Evolutionary conservation across 345 rosid species (phyloP).

Genomic region (Heritiera littoralis): DNA sequence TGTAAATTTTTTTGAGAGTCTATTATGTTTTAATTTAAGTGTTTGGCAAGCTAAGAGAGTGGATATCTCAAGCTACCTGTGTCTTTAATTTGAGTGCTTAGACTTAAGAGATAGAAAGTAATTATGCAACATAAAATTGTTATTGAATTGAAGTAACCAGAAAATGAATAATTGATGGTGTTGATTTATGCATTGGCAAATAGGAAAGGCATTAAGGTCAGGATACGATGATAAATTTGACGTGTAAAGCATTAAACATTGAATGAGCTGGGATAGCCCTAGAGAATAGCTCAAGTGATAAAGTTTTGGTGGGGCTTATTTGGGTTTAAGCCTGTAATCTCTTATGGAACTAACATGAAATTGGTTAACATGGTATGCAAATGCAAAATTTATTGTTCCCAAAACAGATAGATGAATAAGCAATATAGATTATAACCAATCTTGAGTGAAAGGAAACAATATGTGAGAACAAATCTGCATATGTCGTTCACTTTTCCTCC

Average conservation of each 20-base stretch:
- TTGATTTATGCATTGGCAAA: conserved; percentile 12
- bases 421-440: neutral
- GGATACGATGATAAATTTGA: neutral
- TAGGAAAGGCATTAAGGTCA: neutral
- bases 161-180: neutral
- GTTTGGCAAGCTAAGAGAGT: neutral
- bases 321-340: neutral
- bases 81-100: neutral
- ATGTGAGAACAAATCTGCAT: neutral
- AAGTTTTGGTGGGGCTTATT: neutral
- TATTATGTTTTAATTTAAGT: neutral
- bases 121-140: neutral
- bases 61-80: neutral
- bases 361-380: neutral
- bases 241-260: neutral
- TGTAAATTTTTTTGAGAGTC: neutral
- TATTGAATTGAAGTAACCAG: neutral
- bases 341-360: neutral
- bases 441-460: neutral
- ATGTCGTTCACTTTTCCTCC: neutral
- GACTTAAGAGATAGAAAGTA: neutral
- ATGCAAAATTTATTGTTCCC: neutral
- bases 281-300: neutral
- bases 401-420: neutral
- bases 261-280: neutral